Conservation (phyloP, 345 rosid genomes). For the Aegle marmelos region DNA sequence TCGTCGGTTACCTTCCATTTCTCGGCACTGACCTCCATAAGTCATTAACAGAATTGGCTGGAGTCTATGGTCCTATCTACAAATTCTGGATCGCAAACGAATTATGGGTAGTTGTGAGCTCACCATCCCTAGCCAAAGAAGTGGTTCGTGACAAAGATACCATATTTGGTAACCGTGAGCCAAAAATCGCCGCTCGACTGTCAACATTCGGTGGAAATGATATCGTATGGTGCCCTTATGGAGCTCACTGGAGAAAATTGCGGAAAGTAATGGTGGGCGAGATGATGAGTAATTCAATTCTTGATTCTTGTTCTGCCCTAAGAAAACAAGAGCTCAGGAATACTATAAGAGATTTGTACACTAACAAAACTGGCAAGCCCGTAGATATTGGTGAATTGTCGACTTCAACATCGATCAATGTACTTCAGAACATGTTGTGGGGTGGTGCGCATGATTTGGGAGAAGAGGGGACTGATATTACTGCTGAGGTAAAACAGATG, state of each 20-base stretch:
- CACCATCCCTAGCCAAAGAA: slow-evolving; percentile 22
- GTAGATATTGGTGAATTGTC: neutral
- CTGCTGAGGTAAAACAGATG: neutral
- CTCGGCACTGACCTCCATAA: slow-evolving; percentile 28
- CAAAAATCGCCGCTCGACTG: slow-evolving; percentile 15
- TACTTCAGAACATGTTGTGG: neutral
- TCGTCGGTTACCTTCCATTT: slow-evolving; percentile 26
- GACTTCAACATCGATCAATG: neutral
- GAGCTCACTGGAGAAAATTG: slow-evolving; percentile 28
- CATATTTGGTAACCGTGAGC: slow-evolving; percentile 36
- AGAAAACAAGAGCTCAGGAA: neutral
- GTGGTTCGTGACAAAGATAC: slow-evolving; percentile 33
- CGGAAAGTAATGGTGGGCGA: slow-evolving; percentile 31
- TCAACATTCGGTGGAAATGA: slow-evolving; percentile 33
- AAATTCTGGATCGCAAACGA: slow-evolving; percentile 33
- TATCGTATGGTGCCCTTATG: slow-evolving; percentile 25
- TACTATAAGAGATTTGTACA: neutral
- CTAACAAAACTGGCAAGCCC: neutral
- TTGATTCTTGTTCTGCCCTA: slow-evolving; percentile 27
- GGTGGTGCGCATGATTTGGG: neutral
- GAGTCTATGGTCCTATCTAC: slow-evolving; percentile 33
- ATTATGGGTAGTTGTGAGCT: slow-evolving; percentile 22
- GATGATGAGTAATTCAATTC: slow-evolving; percentile 35
- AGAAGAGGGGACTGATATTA: neutral
- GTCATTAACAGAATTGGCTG: slow-evolving; percentile 20